phyloP scores from a whole-genome alignment of 345 rosid genomes.

The Camelina hispida region DNA sequence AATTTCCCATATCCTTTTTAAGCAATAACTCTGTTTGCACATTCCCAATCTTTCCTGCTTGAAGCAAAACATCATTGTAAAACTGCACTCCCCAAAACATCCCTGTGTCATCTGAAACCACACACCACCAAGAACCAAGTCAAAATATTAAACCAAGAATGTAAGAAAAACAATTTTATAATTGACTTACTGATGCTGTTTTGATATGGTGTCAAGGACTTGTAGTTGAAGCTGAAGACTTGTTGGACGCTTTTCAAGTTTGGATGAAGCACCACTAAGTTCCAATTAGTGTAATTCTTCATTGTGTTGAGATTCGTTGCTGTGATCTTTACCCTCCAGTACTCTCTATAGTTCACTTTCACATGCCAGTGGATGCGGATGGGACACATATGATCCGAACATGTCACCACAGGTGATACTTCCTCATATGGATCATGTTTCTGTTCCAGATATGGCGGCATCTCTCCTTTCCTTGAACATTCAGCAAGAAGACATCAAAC shows the following conservation, averaged over 20 bases:
- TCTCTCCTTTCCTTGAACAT: slow-evolving; percentile 54
- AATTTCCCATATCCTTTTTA: slow-evolving; percentile 56
- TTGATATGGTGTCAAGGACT: slow-evolving; percentile 57
- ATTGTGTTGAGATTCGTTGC: slow-evolving; percentile 61
- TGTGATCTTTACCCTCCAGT: slow-evolving; percentile 83
- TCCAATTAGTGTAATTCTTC: slow-evolving; percentile 79
- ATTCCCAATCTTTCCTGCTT: slow-evolving; percentile 66
- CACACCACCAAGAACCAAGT: background rate
- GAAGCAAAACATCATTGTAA: slow-evolving; percentile 77
- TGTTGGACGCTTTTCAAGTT: slow-evolving; percentile 59
- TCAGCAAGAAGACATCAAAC: too few relatives aligned
- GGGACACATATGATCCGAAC: slow-evolving; percentile 81
- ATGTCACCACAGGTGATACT: slow-evolving; percentile 53
- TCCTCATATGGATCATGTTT: slow-evolving; percentile 51
- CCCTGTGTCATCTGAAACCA: slow-evolving; percentile 72
- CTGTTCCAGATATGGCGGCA: slow-evolving; percentile 49
- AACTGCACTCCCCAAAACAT: slow-evolving; percentile 79
- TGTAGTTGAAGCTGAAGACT: slow-evolving; percentile 80
- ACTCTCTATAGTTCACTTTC: slow-evolving; percentile 74
- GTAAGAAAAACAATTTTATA: too few relatives aligned
- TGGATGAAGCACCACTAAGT: slow-evolving; percentile 80
- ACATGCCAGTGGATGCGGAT: slow-evolving; percentile 86
- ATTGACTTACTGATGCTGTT: slow-evolving; percentile 57
- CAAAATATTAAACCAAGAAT: background rate
- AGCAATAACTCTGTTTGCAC: slow-evolving; percentile 76